Evolutionary conservation across 345 rosid species (phyloP).

Genomic region (Hypericum perforatum): DNA sequence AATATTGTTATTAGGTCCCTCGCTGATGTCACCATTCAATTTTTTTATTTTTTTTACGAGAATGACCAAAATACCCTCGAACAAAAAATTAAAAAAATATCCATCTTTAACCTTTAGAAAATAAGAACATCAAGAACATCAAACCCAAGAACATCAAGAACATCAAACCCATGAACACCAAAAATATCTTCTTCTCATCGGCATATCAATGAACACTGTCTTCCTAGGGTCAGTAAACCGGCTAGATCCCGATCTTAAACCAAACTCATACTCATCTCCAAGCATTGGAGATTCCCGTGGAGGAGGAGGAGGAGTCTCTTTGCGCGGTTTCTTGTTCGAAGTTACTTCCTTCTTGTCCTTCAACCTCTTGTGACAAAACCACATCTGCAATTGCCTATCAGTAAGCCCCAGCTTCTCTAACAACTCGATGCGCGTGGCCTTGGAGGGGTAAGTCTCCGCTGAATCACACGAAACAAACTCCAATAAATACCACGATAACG

Average conservation of each 20-base stretch:
- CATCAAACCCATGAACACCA: no score
- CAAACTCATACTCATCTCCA: constrained; percentile 53
- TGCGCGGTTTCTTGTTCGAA: constrained; percentile 40
- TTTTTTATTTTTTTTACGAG: no score
- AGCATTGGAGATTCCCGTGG: constrained; percentile 41
- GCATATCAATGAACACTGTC: constrained; percentile 32
- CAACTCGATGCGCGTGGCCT: constrained; percentile 54
- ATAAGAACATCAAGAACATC: no score
- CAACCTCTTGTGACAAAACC: constrained; percentile 97
- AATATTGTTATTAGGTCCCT: no score
- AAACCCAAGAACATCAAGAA: no score
- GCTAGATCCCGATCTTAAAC: constrained; percentile 63
- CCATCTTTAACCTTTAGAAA: no score
- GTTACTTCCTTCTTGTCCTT: constrained; percentile 69
- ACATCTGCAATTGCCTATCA: constrained; percentile 99
- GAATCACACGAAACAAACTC: constrained; percentile 9
- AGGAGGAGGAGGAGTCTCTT: no score
- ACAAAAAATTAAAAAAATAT: no score
- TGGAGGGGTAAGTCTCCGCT: constrained; percentile 88
- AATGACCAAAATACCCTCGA: no score
- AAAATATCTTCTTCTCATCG: constrained; percentile 30
- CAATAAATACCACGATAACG: not conserved
- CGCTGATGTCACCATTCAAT: no score
- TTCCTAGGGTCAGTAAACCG: constrained; percentile 26
- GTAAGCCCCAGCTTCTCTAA: constrained; percentile 76